Base-by-base conservation (phyloP, 441 rosid genomes). In the Cnidoscolus chayamansa region DNA sequence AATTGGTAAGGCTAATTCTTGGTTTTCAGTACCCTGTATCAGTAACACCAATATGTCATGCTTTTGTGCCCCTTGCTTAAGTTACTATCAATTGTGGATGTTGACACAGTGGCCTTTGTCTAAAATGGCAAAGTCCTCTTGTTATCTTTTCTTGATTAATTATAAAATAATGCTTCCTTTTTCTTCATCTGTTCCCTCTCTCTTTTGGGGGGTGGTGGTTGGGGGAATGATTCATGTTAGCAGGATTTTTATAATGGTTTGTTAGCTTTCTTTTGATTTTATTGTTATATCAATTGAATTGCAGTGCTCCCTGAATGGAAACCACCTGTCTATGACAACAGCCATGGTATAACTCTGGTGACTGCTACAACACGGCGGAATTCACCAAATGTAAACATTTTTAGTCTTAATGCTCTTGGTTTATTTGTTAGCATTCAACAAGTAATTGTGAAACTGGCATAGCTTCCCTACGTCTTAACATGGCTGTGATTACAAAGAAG, bases 291-390 rank as follows among this genome's bases (percentile, higher is more conserved):
- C 65, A 37, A 76, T 51, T 32, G 59, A 74, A 76, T 71, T 81
- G 79, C 87, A 93, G 97, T 93, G 68, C 96, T 93, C 75, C 82
- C 96, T 3, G 98, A 93, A 73, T 91, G 97, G 97, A 93, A 93
- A 79, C 92, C 96, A 65, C 94, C 96, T n/a, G 92, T 93, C 7
- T 93, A 93, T 80, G 97, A 93, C 72, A 93, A 93, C 60, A 79
- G 78, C 32, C 84, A 84, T 54, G 96, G 96, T 50, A 86, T 91
- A 70, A 84, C 81, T 63, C 84, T 93, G 63, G 96, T 90, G 72
- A 83, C 96, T 63, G 97, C 98, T 78, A 86, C 96, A 7, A 93
- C 98, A 37, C 85, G 98, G 63, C 94, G 94, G 61, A 91, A 93
- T 83, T 93, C 94, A 6, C 98, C 98, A 57, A 88, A 88, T 53